Percentiles rank a stretch among this genome's conserved stretches.
These are phyloP conservation scores for Exobasidium rhododendri DNA, from an alignment of 1,284 basidiomycete species.

Conservation along the genomic window DNA sequence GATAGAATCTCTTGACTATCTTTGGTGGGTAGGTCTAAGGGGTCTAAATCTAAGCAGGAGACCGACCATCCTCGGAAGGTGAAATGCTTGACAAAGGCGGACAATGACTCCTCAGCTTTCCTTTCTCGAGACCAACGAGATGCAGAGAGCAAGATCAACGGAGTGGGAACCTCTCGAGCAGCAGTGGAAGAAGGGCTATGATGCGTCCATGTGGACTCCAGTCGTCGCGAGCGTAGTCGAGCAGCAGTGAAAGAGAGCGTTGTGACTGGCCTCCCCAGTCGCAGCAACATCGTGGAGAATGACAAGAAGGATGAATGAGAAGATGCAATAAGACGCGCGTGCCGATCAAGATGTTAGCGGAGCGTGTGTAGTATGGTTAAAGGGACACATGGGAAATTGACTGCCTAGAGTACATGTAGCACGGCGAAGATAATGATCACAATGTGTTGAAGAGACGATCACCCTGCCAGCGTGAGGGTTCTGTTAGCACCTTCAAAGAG, in stretches of 20 bases:
- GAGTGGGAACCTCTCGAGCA: conserved; percentile 43
- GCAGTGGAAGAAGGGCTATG: conserved; percentile 11
- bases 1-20: background rate
- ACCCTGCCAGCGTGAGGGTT: conserved; percentile 22
- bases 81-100: conserved; percentile 23
- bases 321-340: too few relatives aligned
- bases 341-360: too few relatives aligned
- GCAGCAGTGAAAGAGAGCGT: background rate
- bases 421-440: too few relatives aligned
- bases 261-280: background rate
- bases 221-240: background rate
- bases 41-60: conserved; percentile 40
- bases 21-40: conserved; percentile 12
- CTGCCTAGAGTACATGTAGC: too few relatives aligned
- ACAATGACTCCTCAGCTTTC: background rate
- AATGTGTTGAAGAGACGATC: conserved; percentile 40
- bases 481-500: too few relatives aligned
- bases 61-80: conserved; percentile 28
- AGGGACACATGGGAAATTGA: too few relatives aligned
- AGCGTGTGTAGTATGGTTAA: too few relatives aligned
- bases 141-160: conserved; percentile 39
- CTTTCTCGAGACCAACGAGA: background rate
- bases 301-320: too few relatives aligned
- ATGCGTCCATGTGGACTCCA: conserved; percentile 19
- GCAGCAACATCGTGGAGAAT: background rate